These are phyloP conservation scores for Yarrowia bubula DNA, from an alignment of 805 yeast genomes.

Conservation along the genomic window DNA sequence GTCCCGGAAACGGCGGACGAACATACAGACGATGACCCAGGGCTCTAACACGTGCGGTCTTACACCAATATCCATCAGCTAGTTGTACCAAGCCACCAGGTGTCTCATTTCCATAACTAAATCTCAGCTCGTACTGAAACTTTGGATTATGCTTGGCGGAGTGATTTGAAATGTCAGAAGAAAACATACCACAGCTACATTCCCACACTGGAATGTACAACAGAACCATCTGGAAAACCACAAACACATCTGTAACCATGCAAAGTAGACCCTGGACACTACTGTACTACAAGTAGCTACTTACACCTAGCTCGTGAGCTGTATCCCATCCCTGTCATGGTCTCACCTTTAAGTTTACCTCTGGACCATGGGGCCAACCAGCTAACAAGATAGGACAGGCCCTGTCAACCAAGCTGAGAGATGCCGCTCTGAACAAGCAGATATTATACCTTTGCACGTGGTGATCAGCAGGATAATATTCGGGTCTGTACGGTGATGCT, in stretches of 20 bases:
- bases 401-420: neutral
- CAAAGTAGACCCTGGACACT: too few relatives aligned
- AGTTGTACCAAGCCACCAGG: neutral
- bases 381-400: neutral
- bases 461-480: neutral
- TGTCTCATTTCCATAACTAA: neutral
- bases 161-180: neutral
- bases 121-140: constrained; percentile 3
- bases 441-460: constrained; percentile 13
- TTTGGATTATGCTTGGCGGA: neutral
- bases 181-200: too few relatives aligned
- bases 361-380: neutral
- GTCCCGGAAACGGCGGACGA: constrained; percentile 15
- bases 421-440: neutral
- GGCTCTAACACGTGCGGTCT: neutral
- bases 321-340: neutral
- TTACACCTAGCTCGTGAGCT: too few relatives aligned
- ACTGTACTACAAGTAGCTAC: too few relatives aligned
- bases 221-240: too few relatives aligned
- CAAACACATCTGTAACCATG: too few relatives aligned
- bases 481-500: neutral
- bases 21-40: too few relatives aligned
- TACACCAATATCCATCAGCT: neutral
- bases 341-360: neutral
- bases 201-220: too few relatives aligned